phyloP scores from a whole-genome alignment of 31 red algal species.

The Endocladia muricata region DNA sequence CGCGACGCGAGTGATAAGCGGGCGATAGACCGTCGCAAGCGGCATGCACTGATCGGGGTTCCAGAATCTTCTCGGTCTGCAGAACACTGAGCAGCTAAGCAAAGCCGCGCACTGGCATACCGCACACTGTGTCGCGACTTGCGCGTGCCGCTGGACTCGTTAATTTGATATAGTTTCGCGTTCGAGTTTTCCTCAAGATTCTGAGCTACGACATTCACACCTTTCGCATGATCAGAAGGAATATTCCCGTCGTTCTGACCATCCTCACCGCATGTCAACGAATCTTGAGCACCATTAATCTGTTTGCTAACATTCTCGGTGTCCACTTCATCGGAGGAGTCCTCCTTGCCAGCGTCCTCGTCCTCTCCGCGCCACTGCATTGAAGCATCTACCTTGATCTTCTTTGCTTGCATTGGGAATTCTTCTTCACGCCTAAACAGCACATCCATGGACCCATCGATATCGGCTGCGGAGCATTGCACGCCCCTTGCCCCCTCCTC shows the following conservation, averaged over 20 bases:
- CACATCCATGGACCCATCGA: conserved; percentile 6
- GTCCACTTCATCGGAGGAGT: background rate
- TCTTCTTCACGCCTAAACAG: background rate
- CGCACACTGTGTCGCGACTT: no score
- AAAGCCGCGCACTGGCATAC: no score
- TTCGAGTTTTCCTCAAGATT: background rate
- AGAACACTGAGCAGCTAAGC: no score
- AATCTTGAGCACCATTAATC: background rate
- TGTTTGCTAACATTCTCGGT: background rate
- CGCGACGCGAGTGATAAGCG: no score
- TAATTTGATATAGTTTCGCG: no score
- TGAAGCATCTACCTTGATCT: background rate
- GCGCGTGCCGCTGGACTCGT: no score
- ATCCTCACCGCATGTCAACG: background rate
- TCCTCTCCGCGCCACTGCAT: background rate
- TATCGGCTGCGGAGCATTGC: conserved; percentile 13
- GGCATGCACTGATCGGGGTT: no score
- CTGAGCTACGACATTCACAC: background rate
- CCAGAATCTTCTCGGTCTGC: no score
- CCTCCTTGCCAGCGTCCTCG: background rate
- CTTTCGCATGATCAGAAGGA: background rate
- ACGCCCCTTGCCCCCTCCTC: background rate
- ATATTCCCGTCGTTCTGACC: background rate
- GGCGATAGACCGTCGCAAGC: no score
- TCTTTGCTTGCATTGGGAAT: background rate